These are phyloP conservation scores for Pseudozyma pruni DNA, from an alignment of 1,284 basidiomycete genomes.

Conservation along the genomic window DNA sequence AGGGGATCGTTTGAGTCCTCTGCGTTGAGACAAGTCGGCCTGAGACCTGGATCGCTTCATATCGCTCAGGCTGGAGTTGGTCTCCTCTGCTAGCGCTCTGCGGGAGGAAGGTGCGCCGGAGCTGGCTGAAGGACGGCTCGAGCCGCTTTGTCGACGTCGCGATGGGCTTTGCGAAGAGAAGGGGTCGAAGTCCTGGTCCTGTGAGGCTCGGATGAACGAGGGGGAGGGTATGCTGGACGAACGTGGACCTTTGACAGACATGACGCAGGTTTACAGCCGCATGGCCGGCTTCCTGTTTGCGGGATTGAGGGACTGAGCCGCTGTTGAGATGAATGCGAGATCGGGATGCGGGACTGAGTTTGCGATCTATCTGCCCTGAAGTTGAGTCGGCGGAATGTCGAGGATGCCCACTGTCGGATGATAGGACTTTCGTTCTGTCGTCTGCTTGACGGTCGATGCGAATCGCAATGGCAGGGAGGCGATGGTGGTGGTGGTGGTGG, in stretches of 20 bases:
- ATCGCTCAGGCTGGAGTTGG: slow-evolving; percentile 4
- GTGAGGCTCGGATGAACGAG: slow-evolving; percentile 17
- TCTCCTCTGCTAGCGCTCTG: slow-evolving; percentile 22
- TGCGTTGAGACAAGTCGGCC: slow-evolving; percentile 6
- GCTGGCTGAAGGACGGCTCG: neutral
- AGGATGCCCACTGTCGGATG: too few species aligned
- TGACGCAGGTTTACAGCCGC: slow-evolving; percentile 11
- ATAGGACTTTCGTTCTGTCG: too few species aligned
- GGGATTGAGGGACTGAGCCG: too few species aligned
- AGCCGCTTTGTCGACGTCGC: neutral
- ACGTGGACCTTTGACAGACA: slow-evolving; percentile 19
- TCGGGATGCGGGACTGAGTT: too few species aligned
- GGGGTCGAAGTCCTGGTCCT: slow-evolving; percentile 38
- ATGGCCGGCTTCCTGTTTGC: slow-evolving; percentile 6
- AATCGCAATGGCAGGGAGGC: too few species aligned
- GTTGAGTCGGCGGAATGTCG: too few species aligned
- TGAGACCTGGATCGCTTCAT: slow-evolving; percentile 33
- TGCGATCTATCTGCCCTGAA: too few species aligned
- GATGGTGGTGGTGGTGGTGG: too few species aligned
- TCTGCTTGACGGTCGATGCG: too few species aligned
- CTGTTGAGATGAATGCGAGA: too few species aligned
- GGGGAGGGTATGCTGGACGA: slow-evolving; percentile 8
- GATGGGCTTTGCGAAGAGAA: slow-evolving; percentile 9
- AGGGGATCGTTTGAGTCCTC: slow-evolving; percentile 27
- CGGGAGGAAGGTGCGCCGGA: slow-evolving; percentile 1